A percentile compares a stretch with the other conserved stretches of the same genome.
Evolutionary conservation across 2,329 filamentous ascomycete genomes (phyloP).

Genomic region (Fusarium duplospermum): DNA sequence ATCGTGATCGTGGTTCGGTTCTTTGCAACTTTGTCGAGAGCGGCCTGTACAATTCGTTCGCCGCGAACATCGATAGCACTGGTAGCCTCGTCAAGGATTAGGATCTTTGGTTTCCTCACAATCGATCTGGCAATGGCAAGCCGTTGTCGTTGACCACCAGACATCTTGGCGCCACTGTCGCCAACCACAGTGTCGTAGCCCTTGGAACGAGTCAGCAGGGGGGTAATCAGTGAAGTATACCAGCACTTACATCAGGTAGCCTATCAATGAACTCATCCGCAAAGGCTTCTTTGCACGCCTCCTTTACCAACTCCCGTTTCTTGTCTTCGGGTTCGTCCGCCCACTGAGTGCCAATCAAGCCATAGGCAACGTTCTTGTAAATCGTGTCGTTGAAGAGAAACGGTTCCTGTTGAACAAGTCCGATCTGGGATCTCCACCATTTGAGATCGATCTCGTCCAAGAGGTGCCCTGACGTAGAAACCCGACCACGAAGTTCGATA

Average conservation of each 20-base stretch:
- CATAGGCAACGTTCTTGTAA: conserved; percentile 70
- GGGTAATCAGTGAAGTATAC: not conserved
- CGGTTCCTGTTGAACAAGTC: conserved; percentile 75
- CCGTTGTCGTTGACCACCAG: conserved; percentile 87
- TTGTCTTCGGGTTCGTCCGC: conserved; percentile 64
- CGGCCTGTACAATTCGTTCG: conserved; percentile 72
- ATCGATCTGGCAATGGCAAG: conserved; percentile 83
- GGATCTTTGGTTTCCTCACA: conserved; percentile 75
- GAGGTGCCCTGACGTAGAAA: conserved; percentile 65
- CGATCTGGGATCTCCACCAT: conserved; percentile 72
- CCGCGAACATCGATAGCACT: conserved; percentile 70
- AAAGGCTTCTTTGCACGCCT: conserved; percentile 75
- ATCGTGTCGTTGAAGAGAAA: conserved; percentile 76
- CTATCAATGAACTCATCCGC: conserved; percentile 76
- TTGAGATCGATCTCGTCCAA: conserved; percentile 71
- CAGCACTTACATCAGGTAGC: conserved; percentile 62
- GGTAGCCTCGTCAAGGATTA: conserved; percentile 83
- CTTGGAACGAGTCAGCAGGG: conserved; percentile 49
- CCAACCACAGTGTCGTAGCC: conserved; percentile 81
- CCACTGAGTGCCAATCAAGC: conserved; percentile 65
- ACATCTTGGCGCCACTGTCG: conserved; percentile 81
- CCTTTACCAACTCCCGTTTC: conserved; percentile 69
- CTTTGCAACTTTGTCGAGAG: conserved; percentile 70
- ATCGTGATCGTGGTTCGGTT: conserved; percentile 79
- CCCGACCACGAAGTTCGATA: conserved; percentile 58